A percentile compares a stretch with the other conserved stretches of the same genome.
Conservation (phyloP, 176 grass and related monocot species). For the Panicum miliaceum region DNA sequence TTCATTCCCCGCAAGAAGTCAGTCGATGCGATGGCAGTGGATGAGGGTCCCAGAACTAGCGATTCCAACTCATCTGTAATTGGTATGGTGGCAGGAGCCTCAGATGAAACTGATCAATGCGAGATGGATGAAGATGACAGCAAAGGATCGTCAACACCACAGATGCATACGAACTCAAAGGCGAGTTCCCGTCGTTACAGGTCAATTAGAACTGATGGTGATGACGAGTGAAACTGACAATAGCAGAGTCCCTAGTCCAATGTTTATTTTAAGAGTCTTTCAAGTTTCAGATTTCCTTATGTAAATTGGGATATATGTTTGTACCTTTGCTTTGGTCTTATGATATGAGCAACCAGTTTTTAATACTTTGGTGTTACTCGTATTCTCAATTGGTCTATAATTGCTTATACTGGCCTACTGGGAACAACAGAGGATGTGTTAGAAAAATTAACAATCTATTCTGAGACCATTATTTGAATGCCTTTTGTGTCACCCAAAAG, state of each 20-base stretch:
- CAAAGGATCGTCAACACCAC: conserved; percentile 20
- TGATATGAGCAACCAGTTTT: conserved; percentile 39
- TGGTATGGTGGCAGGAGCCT: conserved; percentile 43
- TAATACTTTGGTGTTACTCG: not conserved
- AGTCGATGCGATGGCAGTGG: conserved; percentile 70
- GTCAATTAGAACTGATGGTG: conserved; percentile 41
- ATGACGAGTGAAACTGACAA: conserved; percentile 41
- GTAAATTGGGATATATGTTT: conserved; percentile 39
- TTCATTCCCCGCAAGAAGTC: conserved; percentile 86
- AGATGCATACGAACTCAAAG: conserved; percentile 39
- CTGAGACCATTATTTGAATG: conserved; percentile 4
- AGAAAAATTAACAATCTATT: not conserved
- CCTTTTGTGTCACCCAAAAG: not conserved
- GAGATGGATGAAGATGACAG: conserved; percentile 79
- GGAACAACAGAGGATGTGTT: not conserved
- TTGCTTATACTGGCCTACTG: conserved; percentile 26
- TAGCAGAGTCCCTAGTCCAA: not conserved
- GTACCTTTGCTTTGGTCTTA: conserved; percentile 40
- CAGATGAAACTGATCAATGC: conserved; percentile 60
- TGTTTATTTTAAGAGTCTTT: conserved; percentile 34
- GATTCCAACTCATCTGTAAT: conserved; percentile 43
- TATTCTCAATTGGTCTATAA: not conserved
- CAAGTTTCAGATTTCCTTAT: conserved; percentile 27
- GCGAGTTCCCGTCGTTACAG: conserved; percentile 47
- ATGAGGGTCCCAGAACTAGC: conserved; percentile 49